Conservation (phyloP, 192 early-diverging fungal genomes). For the Dissophora globulifera region DNA sequence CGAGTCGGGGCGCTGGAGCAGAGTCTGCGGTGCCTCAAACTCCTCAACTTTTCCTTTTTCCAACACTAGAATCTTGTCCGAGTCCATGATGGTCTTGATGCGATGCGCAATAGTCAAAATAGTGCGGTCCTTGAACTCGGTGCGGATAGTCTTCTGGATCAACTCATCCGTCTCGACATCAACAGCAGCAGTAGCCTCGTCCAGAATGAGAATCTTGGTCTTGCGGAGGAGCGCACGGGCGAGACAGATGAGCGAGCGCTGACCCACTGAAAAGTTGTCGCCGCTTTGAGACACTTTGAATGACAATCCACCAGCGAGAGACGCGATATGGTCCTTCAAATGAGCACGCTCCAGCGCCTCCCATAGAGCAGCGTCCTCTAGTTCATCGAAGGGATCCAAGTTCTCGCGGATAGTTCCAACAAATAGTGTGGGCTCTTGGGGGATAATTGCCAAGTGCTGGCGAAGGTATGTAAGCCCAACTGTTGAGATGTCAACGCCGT, state of each 20-base stretch:
- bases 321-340: slow-evolving; percentile 57
- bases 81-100: slow-evolving; percentile 85
- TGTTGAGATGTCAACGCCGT: slow-evolving; percentile 74
- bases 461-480: slow-evolving; percentile 71
- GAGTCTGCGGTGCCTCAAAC: slow-evolving; percentile 38
- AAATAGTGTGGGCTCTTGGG: slow-evolving; percentile 83
- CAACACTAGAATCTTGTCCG: slow-evolving; percentile 82
- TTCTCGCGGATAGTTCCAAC: slow-evolving; percentile 66
- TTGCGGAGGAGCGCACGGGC: slow-evolving; percentile 65
- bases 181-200: slow-evolving; percentile 69
- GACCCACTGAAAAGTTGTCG: slow-evolving; percentile 64
- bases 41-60: slow-evolving; percentile 71
- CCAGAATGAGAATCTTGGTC: slow-evolving; percentile 60
- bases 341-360: slow-evolving; percentile 63
- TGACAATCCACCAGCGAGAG: slow-evolving; percentile 46
- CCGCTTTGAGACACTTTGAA: slow-evolving; percentile 54
- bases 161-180: slow-evolving; percentile 87
- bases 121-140: slow-evolving; percentile 79
- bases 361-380: slow-evolving; percentile 81
- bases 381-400: slow-evolving; percentile 62
- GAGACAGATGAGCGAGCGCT: slow-evolving; percentile 62
- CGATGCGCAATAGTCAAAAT: slow-evolving; percentile 93
- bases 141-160: slow-evolving; percentile 89
- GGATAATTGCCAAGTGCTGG: slow-evolving; percentile 81
- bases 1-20: slow-evolving; percentile 36